Base-by-base conservation (phyloP, 495 filamentous ascomycete species). In the Penicillium pancosmium region DNA sequence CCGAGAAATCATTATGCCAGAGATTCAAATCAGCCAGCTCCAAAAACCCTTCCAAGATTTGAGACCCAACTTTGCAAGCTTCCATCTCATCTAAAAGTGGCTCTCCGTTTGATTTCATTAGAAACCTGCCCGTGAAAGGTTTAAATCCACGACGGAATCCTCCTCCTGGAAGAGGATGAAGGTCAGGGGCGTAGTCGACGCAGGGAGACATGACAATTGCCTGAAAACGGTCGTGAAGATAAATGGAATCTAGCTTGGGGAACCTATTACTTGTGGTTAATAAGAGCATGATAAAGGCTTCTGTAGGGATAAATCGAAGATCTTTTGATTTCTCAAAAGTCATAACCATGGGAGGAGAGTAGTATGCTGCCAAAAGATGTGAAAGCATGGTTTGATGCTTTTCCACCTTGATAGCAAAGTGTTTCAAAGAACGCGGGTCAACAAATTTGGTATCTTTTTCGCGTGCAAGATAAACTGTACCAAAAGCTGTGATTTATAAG, bases 191-290 rank as follows among this genome's bases (percentile, higher is more conserved):
- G 38, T 56, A 50, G 49, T 70, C 67, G 18, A 66, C 50, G 31
- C 58, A 61, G 5, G 67, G 52, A 2, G 53, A 52, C 69, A 72
- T 72, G 5, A 73, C 55, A 21, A 67, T 68, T 1, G 67, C 52
- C 23, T 61, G 59, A 25, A 51, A 61, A 12, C 55, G n/a, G 11
- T 59, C 61, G 49, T 71, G 64, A 4, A 57, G 50, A 46, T 73
- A 71, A n/a, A 72, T 65, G 0, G 67, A 65, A 54, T 72, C 55
- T 7, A 73, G 46, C 0, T n/a, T 58, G 0, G 67, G 71, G 35
- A 73, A 73, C 11, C 64, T 57, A 15, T 68, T 50, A 60, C 63
- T 63, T 21, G 44, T 21, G 15, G 57, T 48, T 2, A 67, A 35
- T 15, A 70, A 60, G 11, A 70, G 41, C 27, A 73, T 43, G 7